phyloP scores from a whole-genome alignment of 257 asterid genomes.

The Ocimum tenuiflorum region DNA sequence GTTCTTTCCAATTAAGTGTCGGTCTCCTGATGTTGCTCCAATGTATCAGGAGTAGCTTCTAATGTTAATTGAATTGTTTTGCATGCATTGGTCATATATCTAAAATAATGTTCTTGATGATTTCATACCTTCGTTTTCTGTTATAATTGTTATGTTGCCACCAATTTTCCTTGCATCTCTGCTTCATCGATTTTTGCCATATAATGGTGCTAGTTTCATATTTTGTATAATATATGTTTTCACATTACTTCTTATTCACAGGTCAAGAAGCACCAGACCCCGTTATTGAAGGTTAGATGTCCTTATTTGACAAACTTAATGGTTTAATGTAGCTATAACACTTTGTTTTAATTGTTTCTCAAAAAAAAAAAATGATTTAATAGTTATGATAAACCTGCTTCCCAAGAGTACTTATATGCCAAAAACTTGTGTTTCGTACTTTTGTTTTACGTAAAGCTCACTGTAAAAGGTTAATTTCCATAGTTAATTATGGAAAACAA shows the following conservation, averaged over 20 bases:
- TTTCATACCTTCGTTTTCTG: neutral
- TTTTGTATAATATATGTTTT: constrained; percentile 9
- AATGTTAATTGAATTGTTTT: neutral
- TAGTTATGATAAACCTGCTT: neutral
- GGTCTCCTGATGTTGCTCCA: neutral
- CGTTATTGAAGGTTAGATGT: constrained; percentile 65
- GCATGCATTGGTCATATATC: neutral
- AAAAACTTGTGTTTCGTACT: neutral
- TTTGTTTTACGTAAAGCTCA: neutral
- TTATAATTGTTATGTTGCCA: neutral
- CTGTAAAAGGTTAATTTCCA: neutral
- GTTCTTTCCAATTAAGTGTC: neutral
- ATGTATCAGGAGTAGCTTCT: neutral
- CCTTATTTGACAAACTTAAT: constrained; percentile 3
- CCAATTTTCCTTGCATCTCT: neutral
- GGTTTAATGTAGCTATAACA: neutral
- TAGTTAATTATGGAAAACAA: neutral
- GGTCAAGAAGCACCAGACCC: constrained; percentile 79
- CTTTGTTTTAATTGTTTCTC: too few relatives aligned
- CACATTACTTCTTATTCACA: constrained; percentile 31
- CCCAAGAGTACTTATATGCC: neutral
- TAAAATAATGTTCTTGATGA: neutral
- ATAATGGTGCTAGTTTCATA: neutral
- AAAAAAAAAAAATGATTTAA: neutral
- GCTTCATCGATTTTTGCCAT: neutral